phyloP scores from a whole-genome alignment of 129 eudicot species.

The Glebionis coronaria region DNA sequence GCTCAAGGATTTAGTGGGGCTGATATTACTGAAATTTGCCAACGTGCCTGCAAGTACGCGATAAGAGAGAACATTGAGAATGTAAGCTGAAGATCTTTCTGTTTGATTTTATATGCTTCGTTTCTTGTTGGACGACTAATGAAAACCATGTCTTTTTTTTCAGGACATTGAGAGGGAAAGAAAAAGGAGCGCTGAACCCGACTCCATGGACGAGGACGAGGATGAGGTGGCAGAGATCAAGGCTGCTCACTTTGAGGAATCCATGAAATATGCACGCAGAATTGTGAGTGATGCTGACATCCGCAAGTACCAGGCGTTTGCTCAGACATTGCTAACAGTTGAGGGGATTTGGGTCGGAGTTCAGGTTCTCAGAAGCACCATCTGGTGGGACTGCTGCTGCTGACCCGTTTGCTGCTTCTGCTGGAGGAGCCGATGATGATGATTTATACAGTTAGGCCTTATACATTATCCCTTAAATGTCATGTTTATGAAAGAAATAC shows the following conservation, averaged over 20 bases:
- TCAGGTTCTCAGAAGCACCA: constrained; percentile 43
- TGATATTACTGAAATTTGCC: constrained; percentile 27
- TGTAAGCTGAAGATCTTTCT: constrained; percentile 1
- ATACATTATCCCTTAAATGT: not conserved
- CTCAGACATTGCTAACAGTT: constrained; percentile 66
- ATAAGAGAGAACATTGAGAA: constrained; percentile 35
- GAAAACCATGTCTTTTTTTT: not conserved
- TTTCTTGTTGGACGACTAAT: not conserved
- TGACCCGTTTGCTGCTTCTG: constrained; percentile 39
- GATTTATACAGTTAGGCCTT: constrained; percentile 42
- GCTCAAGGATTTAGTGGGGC: constrained; percentile 35
- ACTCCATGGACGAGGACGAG: constrained; percentile 52
- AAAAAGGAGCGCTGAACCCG: constrained; percentile 42
- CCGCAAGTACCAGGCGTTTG: constrained; percentile 54
- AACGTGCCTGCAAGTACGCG: constrained; percentile 36
- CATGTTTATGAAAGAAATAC: not conserved
- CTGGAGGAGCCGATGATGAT: constrained; percentile 39
- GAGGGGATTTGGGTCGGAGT: constrained; percentile 52
- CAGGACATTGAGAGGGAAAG: constrained; percentile 51
- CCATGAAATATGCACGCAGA: constrained; percentile 55
- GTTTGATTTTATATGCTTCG: not conserved
- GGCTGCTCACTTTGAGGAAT: constrained; percentile 56
- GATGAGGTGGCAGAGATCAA: constrained; percentile 51
- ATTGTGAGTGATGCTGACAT: constrained; percentile 66
- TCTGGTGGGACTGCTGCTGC: constrained; percentile 23